Conservation (phyloP, 352 stramenopile species). For the Pythium plurisporium region DNA sequence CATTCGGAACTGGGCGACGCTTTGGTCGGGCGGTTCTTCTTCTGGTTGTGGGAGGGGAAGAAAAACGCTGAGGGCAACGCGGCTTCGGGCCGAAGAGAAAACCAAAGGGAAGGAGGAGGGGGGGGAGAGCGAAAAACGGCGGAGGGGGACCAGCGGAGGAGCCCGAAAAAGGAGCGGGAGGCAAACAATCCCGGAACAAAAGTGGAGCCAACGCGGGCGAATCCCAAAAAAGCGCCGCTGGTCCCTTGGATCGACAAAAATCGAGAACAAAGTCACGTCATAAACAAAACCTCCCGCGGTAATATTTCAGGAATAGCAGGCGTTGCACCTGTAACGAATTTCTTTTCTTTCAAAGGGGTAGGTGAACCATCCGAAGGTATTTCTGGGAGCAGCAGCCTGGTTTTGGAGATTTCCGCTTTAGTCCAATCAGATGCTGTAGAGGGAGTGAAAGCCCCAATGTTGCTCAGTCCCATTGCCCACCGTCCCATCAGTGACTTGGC, state of each 20-base stretch:
- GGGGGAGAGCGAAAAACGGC: constrained; percentile 9
- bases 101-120: constrained; percentile 2
- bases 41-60: constrained; percentile 31
- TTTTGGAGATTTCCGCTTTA: constrained; percentile 1
- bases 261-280: constrained; percentile 15
- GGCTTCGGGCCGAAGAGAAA: constrained; percentile 15
- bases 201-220: constrained; percentile 15
- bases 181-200: too few relatives aligned
- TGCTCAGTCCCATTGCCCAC: not conserved
- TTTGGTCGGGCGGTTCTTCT: constrained; percentile 24
- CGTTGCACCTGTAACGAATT: constrained; percentile 8
- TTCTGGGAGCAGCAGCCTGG: constrained; percentile 5
- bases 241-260: constrained; percentile 7
- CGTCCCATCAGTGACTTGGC: not conserved
- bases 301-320: not conserved
- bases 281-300: constrained; percentile 1
- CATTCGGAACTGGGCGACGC: constrained; percentile 24
- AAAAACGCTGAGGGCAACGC: constrained; percentile 23
- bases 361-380: constrained; percentile 10
- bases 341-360: constrained; percentile 26
- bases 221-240: constrained; percentile 21
- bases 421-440: constrained; percentile 8
- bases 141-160: constrained; percentile 4
- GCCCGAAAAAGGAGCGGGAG: constrained; percentile 10
- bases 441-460: not conserved